Conservation (phyloP, 1,284 basidiomycete species). For the Paramarasmius palmivorus region DNA sequence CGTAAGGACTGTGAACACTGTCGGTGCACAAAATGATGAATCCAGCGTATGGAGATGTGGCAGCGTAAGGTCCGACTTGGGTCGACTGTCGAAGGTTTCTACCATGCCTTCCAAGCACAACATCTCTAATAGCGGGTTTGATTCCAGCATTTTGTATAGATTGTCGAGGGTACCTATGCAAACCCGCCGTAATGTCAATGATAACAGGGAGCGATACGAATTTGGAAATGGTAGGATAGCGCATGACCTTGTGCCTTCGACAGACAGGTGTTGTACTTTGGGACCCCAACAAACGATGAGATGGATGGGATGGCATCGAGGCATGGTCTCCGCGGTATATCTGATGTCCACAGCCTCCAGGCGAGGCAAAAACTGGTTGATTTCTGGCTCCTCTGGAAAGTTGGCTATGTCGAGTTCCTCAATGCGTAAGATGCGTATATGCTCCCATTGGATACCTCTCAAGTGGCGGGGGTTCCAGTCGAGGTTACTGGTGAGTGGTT, state of each 20-base stretch:
- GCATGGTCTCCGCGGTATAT: conserved; percentile 13
- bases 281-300: conserved; percentile 21
- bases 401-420: conserved; percentile 31
- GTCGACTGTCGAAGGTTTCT: background rate
- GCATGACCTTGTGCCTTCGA: conserved; percentile 23
- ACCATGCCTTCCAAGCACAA: conserved; percentile 24
- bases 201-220: conserved; percentile 18
- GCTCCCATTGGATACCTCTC: conserved; percentile 43
- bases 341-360: conserved; percentile 38
- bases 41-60: conserved; percentile 25
- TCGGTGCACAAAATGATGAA: conserved; percentile 9
- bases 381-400: conserved; percentile 30
- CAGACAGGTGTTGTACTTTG: conserved; percentile 23
- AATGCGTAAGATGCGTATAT: conserved; percentile 38
- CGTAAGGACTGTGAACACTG: conserved; percentile 22
- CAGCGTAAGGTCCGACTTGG: conserved; percentile 16
- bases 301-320: conserved; percentile 16
- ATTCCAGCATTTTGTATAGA: conserved; percentile 23
- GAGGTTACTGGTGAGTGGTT: conserved; percentile 21
- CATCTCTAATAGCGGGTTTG: conserved; percentile 30
- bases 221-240: conserved; percentile 21
- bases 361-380: conserved; percentile 27
- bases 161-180: conserved; percentile 5
- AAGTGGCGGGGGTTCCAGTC: conserved; percentile 35
- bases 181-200: conserved; percentile 9